phyloP scores from a whole-genome alignment of 768 basidiomycete genomes.

The Dacryopinax spathularia region DNA sequence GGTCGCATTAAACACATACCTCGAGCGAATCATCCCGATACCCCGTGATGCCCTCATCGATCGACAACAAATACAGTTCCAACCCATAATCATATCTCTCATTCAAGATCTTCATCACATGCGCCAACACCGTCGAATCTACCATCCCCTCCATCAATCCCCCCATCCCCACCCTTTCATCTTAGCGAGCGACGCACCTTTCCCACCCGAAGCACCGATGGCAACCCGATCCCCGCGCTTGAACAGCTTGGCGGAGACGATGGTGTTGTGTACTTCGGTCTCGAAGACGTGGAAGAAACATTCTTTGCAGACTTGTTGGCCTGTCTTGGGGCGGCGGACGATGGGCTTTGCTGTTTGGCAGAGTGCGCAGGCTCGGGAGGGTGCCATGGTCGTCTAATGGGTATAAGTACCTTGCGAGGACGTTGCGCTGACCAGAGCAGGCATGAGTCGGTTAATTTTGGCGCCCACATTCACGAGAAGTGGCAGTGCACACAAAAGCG shows the following conservation, averaged over 20 bases:
- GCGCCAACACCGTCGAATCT: conserved; percentile 97
- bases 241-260: conserved; percentile 69
- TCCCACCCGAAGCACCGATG: conserved; percentile 95
- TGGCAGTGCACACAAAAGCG: background rate
- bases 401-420: too few species aligned
- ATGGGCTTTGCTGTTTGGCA: conserved; percentile 69
- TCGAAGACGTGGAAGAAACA: conserved; percentile 98
- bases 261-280: conserved; percentile 95
- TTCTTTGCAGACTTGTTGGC: conserved; percentile 89
- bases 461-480: background rate
- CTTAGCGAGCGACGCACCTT: conserved; percentile 42
- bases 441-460: too few species aligned
- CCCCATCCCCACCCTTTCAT: background rate
- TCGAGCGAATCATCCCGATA: conserved; percentile 96
- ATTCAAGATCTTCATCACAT: conserved; percentile 92
- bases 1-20: conserved; percentile 30
- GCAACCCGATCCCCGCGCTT: conserved; percentile 82
- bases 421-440: background rate
- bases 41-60: conserved; percentile 97
- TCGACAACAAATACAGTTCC: conserved; percentile 81
- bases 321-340: conserved; percentile 88
- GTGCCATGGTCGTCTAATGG: conserved; percentile 35
- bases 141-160: background rate
- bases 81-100: conserved; percentile 87
- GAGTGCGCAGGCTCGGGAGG: conserved; percentile 64